Evolutionary conservation across 2,329 filamentous ascomycete species (phyloP).

Genomic region (Pyrenochaeta sp.): DNA sequence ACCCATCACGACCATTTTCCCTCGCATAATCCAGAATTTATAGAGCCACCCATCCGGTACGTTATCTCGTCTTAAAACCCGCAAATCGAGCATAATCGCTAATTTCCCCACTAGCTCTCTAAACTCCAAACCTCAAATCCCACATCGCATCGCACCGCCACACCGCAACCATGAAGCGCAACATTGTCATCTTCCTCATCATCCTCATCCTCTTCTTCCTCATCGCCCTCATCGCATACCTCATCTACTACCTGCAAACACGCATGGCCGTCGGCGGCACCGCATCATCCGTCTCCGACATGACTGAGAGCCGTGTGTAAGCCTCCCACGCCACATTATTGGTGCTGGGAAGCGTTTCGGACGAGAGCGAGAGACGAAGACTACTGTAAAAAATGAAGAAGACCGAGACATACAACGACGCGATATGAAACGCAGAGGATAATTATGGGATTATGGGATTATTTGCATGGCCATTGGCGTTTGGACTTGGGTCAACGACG

Average conservation of each 20-base stretch:
- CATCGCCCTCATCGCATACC: constrained; percentile 57
- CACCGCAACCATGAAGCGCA: constrained; percentile 55
- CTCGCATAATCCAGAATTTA: not conserved
- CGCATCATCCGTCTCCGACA: constrained; percentile 38
- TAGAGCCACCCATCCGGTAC: no score
- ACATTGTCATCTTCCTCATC: constrained; percentile 61
- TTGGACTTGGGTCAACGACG: no score
- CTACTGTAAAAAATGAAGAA: no score
- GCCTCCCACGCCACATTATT: not conserved
- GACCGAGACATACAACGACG: no score
- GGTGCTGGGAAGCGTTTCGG: no score
- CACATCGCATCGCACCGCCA: not conserved
- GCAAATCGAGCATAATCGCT: not conserved
- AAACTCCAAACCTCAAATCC: constrained; percentile 1
- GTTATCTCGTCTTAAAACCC: no score
- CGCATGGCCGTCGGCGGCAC: constrained; percentile 49
- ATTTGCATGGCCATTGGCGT: no score
- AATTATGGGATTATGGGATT: no score
- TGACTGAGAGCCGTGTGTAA: constrained; percentile 27
- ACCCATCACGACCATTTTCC: not conserved
- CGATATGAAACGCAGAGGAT: no score
- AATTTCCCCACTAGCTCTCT: not conserved
- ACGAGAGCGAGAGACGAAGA: no score
- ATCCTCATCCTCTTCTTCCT: constrained; percentile 62
- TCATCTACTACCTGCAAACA: constrained; percentile 58